Evolutionary conservation across 352 stramenopile species (phyloP), one percentile per base, ranked within the genome.

Genomic region (Pythium aphanidermatum): DNA sequence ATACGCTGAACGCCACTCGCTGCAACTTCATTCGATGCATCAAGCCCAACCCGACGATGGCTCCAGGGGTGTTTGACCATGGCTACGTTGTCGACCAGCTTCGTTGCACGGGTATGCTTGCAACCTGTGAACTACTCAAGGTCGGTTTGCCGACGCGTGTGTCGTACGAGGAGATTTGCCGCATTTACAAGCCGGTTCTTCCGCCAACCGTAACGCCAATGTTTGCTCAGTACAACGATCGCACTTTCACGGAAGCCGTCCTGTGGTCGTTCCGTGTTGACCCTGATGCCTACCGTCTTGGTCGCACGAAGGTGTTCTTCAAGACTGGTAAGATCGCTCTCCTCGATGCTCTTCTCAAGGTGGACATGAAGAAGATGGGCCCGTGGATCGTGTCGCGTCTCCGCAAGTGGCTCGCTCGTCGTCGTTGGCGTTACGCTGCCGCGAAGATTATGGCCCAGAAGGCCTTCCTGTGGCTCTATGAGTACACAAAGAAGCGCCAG

Each of bases 91-190:
- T 93, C 31, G 81, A 92, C 42, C 86, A 96, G 63, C 70, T 96
- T 29, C 87, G 86, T 43, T 92, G 79, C 62, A 85, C 87, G 3
- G 85, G 83, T 57, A 95, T 96, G 60, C 57, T 95, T 8, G 82
- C 86, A 46, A 96, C 86, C 21, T 95, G 83, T 55, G 83, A 96
- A 50, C 53, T 96, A 51, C 75, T 96, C n/a, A 95, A 95, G 66
- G 78, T 94, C 16, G 86, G 86, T 45, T 63, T 95, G 28, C 86
- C 86, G 17, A 96, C 86, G 31, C 80, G 86, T 64, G 76, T 96
- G 37, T 70, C 80, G 19, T 96, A 95, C 64, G 77, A 92, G 11
- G 86, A 95, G 50, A 88, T 96, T 39, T 89, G 77, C 48, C 77
- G 77, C 39, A 89, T 89, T 45, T 91, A 94, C 72, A 87, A 89